Evolutionary conservation across 1,284 basidiomycete genomes (phyloP).

Genomic region (Ganoderma leucocontextum): DNA sequence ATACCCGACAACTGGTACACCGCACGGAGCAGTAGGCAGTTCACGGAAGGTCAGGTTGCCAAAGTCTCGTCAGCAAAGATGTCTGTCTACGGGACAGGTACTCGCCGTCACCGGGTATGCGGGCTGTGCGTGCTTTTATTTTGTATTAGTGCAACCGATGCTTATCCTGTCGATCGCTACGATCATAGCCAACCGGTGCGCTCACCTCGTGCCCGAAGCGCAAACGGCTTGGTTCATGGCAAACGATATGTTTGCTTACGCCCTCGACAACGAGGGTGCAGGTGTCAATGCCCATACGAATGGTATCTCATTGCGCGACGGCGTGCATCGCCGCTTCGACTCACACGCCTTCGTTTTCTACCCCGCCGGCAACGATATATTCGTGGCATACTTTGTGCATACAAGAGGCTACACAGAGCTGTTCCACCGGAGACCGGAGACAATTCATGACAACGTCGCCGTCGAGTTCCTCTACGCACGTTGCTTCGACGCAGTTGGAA

Average conservation of each 20-base stretch:
- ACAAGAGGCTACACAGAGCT: background rate
- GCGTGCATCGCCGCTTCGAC: background rate
- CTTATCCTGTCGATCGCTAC: background rate
- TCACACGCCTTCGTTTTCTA: background rate
- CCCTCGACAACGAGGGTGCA: background rate
- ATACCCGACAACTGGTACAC: background rate
- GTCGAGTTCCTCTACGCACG: slow-evolving; percentile 1
- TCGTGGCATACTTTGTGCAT: background rate
- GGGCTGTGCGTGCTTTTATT: background rate
- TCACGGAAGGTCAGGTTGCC: background rate
- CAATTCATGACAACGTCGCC: background rate
- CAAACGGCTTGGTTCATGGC: background rate
- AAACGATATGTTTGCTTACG: background rate
- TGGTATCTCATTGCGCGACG: background rate
- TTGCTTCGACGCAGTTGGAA: no score
- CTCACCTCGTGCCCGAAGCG: background rate
- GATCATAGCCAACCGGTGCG: background rate
- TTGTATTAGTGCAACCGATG: background rate
- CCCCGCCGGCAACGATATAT: background rate
- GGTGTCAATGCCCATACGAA: background rate
- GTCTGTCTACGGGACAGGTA: background rate
- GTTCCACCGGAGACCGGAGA: background rate
- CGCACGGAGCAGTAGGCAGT: background rate
- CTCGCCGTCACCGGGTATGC: background rate
- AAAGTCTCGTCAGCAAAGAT: background rate